Evolutionary conservation across 176 grass and related monocot genomes (phyloP).

Genomic region (Lolium perenne): DNA sequence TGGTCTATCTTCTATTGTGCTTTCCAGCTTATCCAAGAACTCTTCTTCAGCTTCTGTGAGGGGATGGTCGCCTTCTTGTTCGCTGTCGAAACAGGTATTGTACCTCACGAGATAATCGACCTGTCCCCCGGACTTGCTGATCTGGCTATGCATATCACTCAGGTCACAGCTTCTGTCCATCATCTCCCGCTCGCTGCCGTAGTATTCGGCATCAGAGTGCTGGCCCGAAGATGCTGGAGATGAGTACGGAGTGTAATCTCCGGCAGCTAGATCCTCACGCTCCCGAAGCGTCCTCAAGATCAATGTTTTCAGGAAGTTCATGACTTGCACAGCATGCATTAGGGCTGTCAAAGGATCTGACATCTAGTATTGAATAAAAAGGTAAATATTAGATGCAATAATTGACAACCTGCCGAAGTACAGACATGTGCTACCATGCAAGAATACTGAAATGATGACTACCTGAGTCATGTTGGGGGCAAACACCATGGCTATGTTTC

Average conservation of each 20-base stretch:
- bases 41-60: slow-evolving; percentile 60
- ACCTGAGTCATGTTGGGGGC: slow-evolving; percentile 99
- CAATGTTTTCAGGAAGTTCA: slow-evolving; percentile 93
- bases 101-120: slow-evolving; percentile 55
- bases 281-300: slow-evolving; percentile 84
- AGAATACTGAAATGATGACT: slow-evolving; percentile 19
- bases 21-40: slow-evolving; percentile 68
- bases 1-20: slow-evolving; percentile 17
- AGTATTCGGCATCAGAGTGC: slow-evolving; percentile 34
- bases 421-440: slow-evolving; percentile 7
- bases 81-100: slow-evolving; percentile 61
- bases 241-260: slow-evolving; percentile 69
- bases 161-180: slow-evolving; percentile 61
- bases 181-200: slow-evolving; percentile 46
- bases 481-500: slow-evolving; percentile 97
- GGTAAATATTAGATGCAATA: slow-evolving; percentile 14
- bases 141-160: slow-evolving; percentile 58
- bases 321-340: slow-evolving; percentile 99
- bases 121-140: slow-evolving; percentile 50
- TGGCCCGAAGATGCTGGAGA: slow-evolving; percentile 61
- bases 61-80: slow-evolving; percentile 52
- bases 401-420: not conserved
- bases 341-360: slow-evolving; percentile 95
- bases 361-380: slow-evolving; percentile 72
- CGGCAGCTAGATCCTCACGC: slow-evolving; percentile 56